Conservation (phyloP, 2,329 filamentous ascomycete species). For the Lachnellula occidentalis region DNA sequence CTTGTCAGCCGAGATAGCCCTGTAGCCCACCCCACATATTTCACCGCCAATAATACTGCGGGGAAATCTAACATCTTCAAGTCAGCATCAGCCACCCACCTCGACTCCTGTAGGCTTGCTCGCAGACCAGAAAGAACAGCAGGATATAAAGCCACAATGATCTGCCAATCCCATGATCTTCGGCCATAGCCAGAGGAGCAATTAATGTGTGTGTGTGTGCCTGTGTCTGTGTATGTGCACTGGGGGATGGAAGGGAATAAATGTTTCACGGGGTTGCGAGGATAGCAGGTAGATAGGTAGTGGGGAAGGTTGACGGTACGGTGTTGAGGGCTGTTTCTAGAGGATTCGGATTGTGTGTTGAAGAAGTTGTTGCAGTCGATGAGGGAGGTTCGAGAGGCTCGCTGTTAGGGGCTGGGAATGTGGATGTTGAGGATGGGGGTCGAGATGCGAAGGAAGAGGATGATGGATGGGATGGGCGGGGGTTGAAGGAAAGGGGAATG, state of each 20-base stretch:
- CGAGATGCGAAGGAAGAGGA: conserved; percentile 29
- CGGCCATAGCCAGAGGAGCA: no score
- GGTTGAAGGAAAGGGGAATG: conserved; percentile 10
- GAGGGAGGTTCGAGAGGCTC: conserved; percentile 24
- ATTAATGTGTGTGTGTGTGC: no score
- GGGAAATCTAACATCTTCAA: background rate
- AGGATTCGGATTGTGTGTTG: conserved; percentile 25
- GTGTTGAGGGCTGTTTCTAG: conserved; percentile 32
- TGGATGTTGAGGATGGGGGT: conserved; percentile 26
- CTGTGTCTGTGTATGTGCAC: no score
- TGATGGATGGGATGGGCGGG: conserved; percentile 29
- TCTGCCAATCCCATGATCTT: background rate
- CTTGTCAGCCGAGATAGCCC: background rate
- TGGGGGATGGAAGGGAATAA: no score
- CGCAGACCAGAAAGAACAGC: no score
- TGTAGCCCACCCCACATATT: background rate
- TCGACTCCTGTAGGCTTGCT: no score
- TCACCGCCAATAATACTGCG: background rate
- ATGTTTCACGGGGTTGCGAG: conserved; percentile 22
- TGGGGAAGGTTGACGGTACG: conserved; percentile 27
- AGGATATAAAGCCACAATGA: background rate
- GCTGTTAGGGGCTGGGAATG: conserved; percentile 27
- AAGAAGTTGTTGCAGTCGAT: conserved; percentile 23
- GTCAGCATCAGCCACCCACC: no score
- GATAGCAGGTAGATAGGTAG: conserved; percentile 4